Base-by-base conservation (phyloP, 257 asterid genomes). In the Gentiana macrophylla region DNA sequence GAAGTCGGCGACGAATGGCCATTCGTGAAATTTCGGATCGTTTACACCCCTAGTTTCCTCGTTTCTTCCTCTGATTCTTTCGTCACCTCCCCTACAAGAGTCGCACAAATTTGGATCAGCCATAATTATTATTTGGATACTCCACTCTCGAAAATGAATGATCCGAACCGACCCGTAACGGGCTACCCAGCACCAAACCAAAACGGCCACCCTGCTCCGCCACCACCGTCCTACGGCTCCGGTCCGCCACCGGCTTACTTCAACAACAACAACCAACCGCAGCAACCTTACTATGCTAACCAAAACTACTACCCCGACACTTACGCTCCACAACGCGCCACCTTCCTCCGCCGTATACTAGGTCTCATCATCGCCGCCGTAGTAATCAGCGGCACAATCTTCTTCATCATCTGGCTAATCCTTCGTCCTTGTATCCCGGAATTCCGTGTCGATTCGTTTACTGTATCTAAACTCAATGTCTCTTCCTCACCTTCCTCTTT, bases 381-480 rank as follows among this genome's bases (percentile, higher is more conserved):
- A 56, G 67, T 86, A 56, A 70, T 88, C 65, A 50, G 78, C 38
- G 90, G 81, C 2, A 73, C 83, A 5, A 50, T 81, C 54, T 53
- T 84, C 69, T 81, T 88, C 79, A 82, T 92, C 58, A 70, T 77
- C 15, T 92, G 95, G 95, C 85, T 92, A 2, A 74, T 88, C 2
- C 79, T 92, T 65, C 97, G 95, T 47, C 99, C 97, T 2, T 80
- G 77, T 59, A 71, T 85, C 49, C 99, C 94, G 34, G 84, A 81
- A 64, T 76, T 92, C 72, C 80, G 84, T 4, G 82, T 88, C 63
- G 94, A 88, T 61, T 70, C 85, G 1, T 41, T 88, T 44, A 58
- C 89, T 11, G 52, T 83, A 5, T 78, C 92, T 49, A 77, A 82
- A 57, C 77, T 88, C 65, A 69, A 76, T 7, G 61, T 89, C 68